Evolutionary conservation across 2,329 filamentous ascomycete genomes (phyloP).

Genomic region (Phialemonium atrogriseum): DNA sequence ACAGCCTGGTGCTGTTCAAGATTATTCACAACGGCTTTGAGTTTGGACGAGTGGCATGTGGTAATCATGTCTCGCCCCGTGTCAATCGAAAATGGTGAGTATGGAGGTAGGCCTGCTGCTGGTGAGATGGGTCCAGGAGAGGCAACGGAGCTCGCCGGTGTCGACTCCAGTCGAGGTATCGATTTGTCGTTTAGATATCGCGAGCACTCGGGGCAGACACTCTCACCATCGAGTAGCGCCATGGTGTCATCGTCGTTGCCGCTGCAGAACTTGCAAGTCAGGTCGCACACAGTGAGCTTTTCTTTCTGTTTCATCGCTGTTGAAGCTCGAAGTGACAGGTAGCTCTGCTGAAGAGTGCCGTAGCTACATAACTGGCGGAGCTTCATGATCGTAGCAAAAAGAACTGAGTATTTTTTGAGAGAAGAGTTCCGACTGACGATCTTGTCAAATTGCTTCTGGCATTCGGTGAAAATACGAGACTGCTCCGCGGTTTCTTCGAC

Average conservation of each 20-base stretch:
- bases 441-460: background rate
- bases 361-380: conserved; percentile 5
- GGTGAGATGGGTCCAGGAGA: too few relatives aligned
- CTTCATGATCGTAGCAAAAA: conserved; percentile 8
- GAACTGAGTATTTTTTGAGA: conserved; percentile 2
- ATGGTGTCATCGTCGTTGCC: conserved; percentile 4
- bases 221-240: conserved; percentile 1
- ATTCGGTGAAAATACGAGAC: background rate
- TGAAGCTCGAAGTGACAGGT: too few relatives aligned
- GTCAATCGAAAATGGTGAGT: too few relatives aligned
- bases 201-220: background rate
- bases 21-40: too few relatives aligned
- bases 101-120: too few relatives aligned
- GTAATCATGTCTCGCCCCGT: too few relatives aligned
- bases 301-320: background rate
- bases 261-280: conserved; percentile 1
- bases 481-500: too few relatives aligned
- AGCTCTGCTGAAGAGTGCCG: conserved; percentile 22
- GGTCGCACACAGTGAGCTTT: too few relatives aligned
- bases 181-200: background rate
- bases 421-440: background rate
- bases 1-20: too few relatives aligned
- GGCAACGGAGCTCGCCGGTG: too few relatives aligned
- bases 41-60: too few relatives aligned
- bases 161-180: too few relatives aligned